phyloP scores from a whole-genome alignment of 2,329 filamentous ascomycete genomes.

The Scortechinia acanthostroma region DNA sequence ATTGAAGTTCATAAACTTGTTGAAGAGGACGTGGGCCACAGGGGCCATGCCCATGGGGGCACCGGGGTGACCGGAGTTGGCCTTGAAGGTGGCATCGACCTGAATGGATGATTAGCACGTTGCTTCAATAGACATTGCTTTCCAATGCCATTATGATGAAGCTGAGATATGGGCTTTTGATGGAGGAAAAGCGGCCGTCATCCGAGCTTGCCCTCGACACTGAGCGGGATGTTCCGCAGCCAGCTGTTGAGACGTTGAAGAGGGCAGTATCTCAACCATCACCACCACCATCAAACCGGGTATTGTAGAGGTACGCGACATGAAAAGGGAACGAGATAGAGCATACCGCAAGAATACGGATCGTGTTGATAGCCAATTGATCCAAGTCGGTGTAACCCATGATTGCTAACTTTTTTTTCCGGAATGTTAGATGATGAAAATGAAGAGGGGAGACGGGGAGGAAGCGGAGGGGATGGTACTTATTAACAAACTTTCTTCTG shows the following conservation, averaged over 20 bases:
- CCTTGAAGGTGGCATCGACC: slow-evolving; percentile 94
- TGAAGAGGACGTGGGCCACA: slow-evolving; percentile 91
- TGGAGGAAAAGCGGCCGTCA: too few relatives aligned
- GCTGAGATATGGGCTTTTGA: slow-evolving; percentile 4
- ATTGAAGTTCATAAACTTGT: slow-evolving; percentile 99
- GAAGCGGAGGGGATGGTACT: slow-evolving; percentile 7
- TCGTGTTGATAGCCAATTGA: slow-evolving; percentile 92
- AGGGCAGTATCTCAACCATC: slow-evolving; percentile 3
- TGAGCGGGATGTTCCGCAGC: too few relatives aligned
- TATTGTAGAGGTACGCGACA: slow-evolving; percentile 12
- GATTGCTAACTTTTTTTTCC: slow-evolving; percentile 33
- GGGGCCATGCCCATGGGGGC: slow-evolving; percentile 96
- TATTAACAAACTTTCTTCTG: neutral
- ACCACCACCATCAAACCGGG: slow-evolving; percentile 3
- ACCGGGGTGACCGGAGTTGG: slow-evolving; percentile 97
- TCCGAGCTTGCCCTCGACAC: too few relatives aligned
- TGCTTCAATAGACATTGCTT: slow-evolving; percentile 5
- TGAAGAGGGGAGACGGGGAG: slow-evolving; percentile 6
- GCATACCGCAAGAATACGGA: slow-evolving; percentile 89
- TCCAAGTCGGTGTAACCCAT: slow-evolving; percentile 90
- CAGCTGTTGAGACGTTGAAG: neutral
- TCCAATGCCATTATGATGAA: too few relatives aligned
- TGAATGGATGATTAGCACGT: slow-evolving; percentile 39
- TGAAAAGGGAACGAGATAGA: slow-evolving; percentile 37
- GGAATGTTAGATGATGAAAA: slow-evolving; percentile 5